These are phyloP conservation scores for Globisporangium irregulare DNA, from an alignment of 352 stramenopile genomes.

Conservation along the genomic window DNA sequence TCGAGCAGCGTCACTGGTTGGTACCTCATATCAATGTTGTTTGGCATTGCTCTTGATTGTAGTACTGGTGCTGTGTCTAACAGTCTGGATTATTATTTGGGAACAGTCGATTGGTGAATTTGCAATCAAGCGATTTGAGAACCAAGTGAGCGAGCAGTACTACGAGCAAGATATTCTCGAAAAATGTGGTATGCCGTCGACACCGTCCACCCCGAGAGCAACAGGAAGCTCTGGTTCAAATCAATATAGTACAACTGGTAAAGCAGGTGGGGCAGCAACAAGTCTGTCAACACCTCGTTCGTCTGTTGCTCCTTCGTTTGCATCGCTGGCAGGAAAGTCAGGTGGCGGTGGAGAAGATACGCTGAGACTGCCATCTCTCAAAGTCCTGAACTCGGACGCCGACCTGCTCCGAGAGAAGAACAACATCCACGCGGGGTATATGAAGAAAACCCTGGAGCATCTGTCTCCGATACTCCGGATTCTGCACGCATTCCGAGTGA, in stretches of 20 bases:
- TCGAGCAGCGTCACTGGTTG: constrained; percentile 56
- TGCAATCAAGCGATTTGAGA: constrained; percentile 69
- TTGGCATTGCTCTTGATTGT: not conserved
- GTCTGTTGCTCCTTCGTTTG: constrained; percentile 22
- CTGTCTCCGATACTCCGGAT: constrained; percentile 73
- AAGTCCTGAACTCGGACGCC: constrained; percentile 69
- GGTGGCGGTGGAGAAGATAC: constrained; percentile 23
- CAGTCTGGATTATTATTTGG: not conserved
- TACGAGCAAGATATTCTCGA: constrained; percentile 77
- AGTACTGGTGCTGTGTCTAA: not conserved
- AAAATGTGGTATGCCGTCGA: constrained; percentile 44
- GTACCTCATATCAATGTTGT: constrained; percentile 17
- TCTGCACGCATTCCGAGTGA: constrained; percentile 68
- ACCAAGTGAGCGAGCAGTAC: constrained; percentile 72
- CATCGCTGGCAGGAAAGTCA: constrained; percentile 10
- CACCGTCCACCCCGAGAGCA: constrained; percentile 16
- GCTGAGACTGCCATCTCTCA: constrained; percentile 57
- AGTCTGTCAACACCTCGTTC: constrained; percentile 19
- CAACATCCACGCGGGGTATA: constrained; percentile 67
- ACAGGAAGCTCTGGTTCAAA: not conserved
- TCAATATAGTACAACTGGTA: not conserved
- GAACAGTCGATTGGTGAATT: constrained; percentile 54
- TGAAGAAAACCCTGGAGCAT: constrained; percentile 53
- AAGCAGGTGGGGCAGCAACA: not conserved
- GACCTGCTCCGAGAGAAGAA: constrained; percentile 54